A percentile compares a stretch with the other conserved stretches of the same genome.
These are phyloP conservation scores for Silene coronaria DNA, from an alignment of 179 eudicot species.

Conservation along the genomic window DNA sequence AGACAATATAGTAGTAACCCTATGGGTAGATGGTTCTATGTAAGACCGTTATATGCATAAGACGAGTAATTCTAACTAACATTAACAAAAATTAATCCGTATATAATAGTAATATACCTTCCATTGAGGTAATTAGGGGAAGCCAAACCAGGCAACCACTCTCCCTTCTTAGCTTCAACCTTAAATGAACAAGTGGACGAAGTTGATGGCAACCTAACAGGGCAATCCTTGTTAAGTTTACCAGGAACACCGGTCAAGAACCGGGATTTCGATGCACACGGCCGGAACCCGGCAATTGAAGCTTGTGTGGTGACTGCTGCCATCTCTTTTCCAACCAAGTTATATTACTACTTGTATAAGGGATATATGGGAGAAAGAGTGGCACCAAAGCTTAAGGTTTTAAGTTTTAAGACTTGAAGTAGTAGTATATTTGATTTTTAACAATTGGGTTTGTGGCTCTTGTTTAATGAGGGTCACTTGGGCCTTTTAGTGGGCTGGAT, in stretches of 20 bases:
- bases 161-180: slow-evolving; percentile 92
- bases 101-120: slow-evolving; percentile 42
- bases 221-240: slow-evolving; percentile 45
- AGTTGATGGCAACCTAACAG: slow-evolving; percentile 31
- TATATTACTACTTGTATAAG: background rate
- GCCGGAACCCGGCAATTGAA: slow-evolving; percentile 66
- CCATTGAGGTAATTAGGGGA: slow-evolving; percentile 82
- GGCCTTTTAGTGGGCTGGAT: slow-evolving; percentile 31
- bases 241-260: slow-evolving; percentile 62
- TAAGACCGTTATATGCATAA: too few species aligned
- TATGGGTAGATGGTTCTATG: too few species aligned
- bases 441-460: slow-evolving; percentile 44
- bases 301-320: slow-evolving; percentile 82
- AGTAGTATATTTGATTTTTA: background rate
- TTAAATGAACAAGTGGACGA: slow-evolving; percentile 42
- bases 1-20: too few species aligned
- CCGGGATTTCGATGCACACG: slow-evolving; percentile 47
- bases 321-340: slow-evolving; percentile 38
- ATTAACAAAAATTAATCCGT: too few species aligned
- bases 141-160: slow-evolving; percentile 91
- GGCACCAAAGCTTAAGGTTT: background rate
- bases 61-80: too few species aligned
- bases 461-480: slow-evolving; percentile 29
- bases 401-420: background rate
- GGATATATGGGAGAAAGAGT: background rate